phyloP scores from a whole-genome alignment of 1,284 basidiomycete species.

The Tranzscheliella williamsii region DNA sequence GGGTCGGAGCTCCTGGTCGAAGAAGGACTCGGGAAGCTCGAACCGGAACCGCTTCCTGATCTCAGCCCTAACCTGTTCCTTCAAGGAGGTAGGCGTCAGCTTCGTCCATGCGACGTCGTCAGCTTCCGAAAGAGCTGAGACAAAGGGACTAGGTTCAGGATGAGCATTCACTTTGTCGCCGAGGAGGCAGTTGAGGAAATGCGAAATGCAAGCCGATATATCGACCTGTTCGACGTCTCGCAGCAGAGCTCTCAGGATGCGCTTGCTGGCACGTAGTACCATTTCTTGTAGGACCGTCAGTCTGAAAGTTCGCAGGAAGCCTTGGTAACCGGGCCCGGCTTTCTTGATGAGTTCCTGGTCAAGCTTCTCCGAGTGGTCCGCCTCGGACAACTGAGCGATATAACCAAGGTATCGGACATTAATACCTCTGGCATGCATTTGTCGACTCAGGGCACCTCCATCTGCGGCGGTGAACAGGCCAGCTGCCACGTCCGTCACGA shows the following conservation, averaged over 20 bases:
- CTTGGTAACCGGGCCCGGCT: slow-evolving; percentile 53
- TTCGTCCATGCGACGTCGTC: slow-evolving; percentile 61
- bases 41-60: slow-evolving; percentile 65
- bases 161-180: slow-evolving; percentile 63
- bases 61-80: slow-evolving; percentile 61
- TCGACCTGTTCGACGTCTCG: slow-evolving; percentile 31
- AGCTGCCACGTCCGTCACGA: slow-evolving; percentile 64
- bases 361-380: slow-evolving; percentile 61
- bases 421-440: slow-evolving; percentile 67
- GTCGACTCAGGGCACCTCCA: slow-evolving; percentile 64
- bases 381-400: slow-evolving; percentile 60
- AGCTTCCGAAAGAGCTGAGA: slow-evolving; percentile 33
- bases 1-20: slow-evolving; percentile 60
- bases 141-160: slow-evolving; percentile 59
- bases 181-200: slow-evolving; percentile 69
- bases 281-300: slow-evolving; percentile 66
- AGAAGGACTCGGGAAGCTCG: slow-evolving; percentile 62
- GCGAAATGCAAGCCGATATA: slow-evolving; percentile 60
- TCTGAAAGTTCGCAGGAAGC: slow-evolving; percentile 52
- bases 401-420: slow-evolving; percentile 68
- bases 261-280: slow-evolving; percentile 67
- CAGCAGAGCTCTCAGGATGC: slow-evolving; percentile 63
- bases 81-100: slow-evolving; percentile 64
- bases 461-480: slow-evolving; percentile 64
- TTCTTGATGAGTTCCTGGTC: slow-evolving; percentile 49